Base-by-base conservation (phyloP, 1,284 basidiomycete genomes). In the Violaceomyces palustris region DNA sequence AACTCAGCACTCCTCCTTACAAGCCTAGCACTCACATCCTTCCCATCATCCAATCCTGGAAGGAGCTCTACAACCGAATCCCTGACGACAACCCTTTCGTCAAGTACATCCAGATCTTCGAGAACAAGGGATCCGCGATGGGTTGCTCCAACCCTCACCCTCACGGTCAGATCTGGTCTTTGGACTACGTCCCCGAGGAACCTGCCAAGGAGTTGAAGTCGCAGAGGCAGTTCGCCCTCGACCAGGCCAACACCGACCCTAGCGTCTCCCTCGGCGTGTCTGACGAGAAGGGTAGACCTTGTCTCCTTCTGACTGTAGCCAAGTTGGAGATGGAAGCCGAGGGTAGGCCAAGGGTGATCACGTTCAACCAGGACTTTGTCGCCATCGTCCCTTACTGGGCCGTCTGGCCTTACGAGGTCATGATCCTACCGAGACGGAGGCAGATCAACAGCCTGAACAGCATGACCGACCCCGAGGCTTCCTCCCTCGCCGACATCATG, bases 91-190 rank as follows among this genome's bases (percentile, higher is more conserved):
- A 73, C 26, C 53, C 69, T 1, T 72, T 68, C 29, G 60, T 74
- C 29, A 44, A 50, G 38, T 74, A 73, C 40, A 61, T 74, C 19
- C 72, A 73, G 49, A 69, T 74, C 44, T 77, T 77, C 38, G 76
- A 94, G 85, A 96, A 94, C 76, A 93, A 93, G 74, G 92, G 91
- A 6, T 77, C 84, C 2, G 90, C 91, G 77, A 94, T 96, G 92
- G 92, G 92, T 7, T 93, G 89, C 69, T 90, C 87, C 9, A 96
- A 94, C 67, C 89, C 91, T 17, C 92, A 96, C 69, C 90, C 92
- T 0, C 92, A 96, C 72, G 88, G 90, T 11, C 92, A 96, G 75
- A 82, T 86, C 12, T 93, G 90, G 88, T 86, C 85, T 23, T 38
- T 73, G 12, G 69, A 68, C 36, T 67, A 67, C 36, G 48, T 73